Base-by-base conservation (phyloP, 116 monocot species). In the Dioscorea cayenensis region DNA sequence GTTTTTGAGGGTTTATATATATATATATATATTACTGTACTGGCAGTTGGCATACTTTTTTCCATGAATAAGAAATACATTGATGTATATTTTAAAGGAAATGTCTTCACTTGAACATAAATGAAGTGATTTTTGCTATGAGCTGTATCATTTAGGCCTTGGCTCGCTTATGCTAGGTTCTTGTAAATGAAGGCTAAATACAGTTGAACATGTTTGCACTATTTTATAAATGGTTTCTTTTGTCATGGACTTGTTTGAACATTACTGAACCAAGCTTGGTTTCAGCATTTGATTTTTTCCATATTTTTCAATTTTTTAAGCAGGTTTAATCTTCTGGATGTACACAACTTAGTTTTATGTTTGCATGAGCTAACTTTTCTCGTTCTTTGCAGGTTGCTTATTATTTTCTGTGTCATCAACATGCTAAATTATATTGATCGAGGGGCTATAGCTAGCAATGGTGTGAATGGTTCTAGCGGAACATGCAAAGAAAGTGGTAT, bases 371-470 rank as follows among this genome's bases (percentile, higher is more conserved):
- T 1, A 32, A 60, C 23, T 52, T 23, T 10, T 38, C 2, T 48
- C 28, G 28, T 23, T 49, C 1, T 74, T 70, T 84, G 76, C 92
- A 95, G 95, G 77, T 80, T 95, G 29, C 95, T 95, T 62, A 72
- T 80, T 23, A 89, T 95, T 52, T 92, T 95, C 78, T 95, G 95
- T 59, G 48, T 78, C 7, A 95, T 95, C 75, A 95, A 95, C 78
- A 87, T 95, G 89, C 55, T 95, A 72, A 95, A 95, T 81, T 95
- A 95, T 82, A 66, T 95, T 78, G 95, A 95, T 67, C 91, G 95
- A 28, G 95, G 95, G 48, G 80, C 70, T 66, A 95, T 95, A 76
- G 95, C 95, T 62, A 95, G 92, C 78, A 95, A 95, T 85, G 95
- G 95, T 80, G 95, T 95, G 14, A 95, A 95, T 77, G 95, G 95